These are phyloP conservation scores for Haplographium delicatum DNA, from an alignment of 495 filamentous ascomycete species.

Conservation along the genomic window DNA sequence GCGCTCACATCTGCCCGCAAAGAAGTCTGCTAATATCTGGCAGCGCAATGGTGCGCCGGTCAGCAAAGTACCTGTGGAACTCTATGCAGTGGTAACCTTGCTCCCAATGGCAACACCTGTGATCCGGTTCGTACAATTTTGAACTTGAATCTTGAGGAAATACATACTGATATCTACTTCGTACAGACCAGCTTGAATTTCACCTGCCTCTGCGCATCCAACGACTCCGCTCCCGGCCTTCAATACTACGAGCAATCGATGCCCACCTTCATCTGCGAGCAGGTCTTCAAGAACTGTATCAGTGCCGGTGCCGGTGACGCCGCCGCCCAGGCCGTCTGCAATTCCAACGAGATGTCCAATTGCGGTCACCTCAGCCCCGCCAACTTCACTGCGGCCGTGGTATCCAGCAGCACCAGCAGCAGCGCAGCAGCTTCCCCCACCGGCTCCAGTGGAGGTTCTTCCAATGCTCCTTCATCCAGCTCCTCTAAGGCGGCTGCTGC, in stretches of 20 bases:
- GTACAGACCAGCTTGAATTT: conserved; percentile 27
- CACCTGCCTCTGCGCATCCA: conserved; percentile 30
- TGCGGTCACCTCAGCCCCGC: conserved; percentile 32
- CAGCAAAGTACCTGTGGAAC: conserved; percentile 31
- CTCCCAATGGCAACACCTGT: conserved; percentile 28
- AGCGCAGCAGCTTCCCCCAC: conserved; percentile 23
- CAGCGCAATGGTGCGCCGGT: conserved; percentile 34
- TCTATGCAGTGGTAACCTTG: conserved; percentile 28
- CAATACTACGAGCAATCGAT: conserved; percentile 30
- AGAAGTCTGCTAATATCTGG: not conserved
- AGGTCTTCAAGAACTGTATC: conserved; percentile 31
- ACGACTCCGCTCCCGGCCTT: conserved; percentile 30
- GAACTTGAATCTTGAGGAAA: conserved; percentile 17
- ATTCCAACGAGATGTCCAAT: conserved; percentile 24
- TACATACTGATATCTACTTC: conserved; percentile 5
- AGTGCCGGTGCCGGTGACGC: conserved; percentile 25
- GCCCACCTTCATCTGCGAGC: conserved; percentile 36
- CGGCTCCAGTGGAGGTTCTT: conserved; percentile 20
- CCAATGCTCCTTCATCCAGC: conserved; percentile 13
- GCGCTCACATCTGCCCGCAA: not conserved
- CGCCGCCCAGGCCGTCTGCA: conserved; percentile 33
- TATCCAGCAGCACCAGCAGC: conserved; percentile 12
- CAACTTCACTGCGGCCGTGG: conserved; percentile 30
- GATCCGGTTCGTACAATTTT: too few relatives aligned
- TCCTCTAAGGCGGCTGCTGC: conserved; percentile 27